Conservation (phyloP, 805 yeast species). For the Starmerella powellii region DNA sequence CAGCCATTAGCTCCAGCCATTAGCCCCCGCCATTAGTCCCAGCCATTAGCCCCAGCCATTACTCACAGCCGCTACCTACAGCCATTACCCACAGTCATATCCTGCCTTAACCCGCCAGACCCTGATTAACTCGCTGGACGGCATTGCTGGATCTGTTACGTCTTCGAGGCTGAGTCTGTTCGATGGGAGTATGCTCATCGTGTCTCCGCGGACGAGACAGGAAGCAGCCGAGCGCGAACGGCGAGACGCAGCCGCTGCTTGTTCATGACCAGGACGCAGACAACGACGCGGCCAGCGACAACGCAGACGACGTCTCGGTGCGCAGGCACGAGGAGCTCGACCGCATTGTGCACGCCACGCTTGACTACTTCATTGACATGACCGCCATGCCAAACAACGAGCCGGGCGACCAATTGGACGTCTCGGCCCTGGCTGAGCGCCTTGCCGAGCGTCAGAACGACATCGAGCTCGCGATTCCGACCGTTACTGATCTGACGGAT, state of each 20-base stretch:
- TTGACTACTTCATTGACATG: conserved; percentile 19
- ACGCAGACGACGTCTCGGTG: conserved; percentile 9
- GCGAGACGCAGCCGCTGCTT: conserved; percentile 16
- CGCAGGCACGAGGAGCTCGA: conserved; percentile 18
- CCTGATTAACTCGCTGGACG: too few species aligned
- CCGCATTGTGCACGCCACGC: conserved; percentile 18
- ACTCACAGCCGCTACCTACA: too few species aligned
- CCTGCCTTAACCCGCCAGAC: too few species aligned
- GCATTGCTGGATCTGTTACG: too few species aligned
- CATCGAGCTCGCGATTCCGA: conserved; percentile 3
- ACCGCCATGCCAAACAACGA: conserved; percentile 14
- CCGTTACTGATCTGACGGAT: background rate
- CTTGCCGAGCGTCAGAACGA: background rate
- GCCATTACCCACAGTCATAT: too few species aligned
- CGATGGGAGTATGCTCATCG: conserved; percentile 21
- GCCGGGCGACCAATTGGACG: conserved; percentile 7
- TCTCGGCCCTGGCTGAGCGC: conserved; percentile 3
- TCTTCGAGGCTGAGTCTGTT: too few species aligned
- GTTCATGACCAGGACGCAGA: conserved; percentile 2
- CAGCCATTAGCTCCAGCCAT: too few species aligned
- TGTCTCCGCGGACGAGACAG: conserved; percentile 16
- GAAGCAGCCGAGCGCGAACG: background rate
- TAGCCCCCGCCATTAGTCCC: too few species aligned
- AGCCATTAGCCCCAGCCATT: too few species aligned
- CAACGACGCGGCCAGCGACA: conserved; percentile 5